Conservation (phyloP, 2,329 filamentous ascomycete species). For the Aureobasidium uvarum region DNA sequence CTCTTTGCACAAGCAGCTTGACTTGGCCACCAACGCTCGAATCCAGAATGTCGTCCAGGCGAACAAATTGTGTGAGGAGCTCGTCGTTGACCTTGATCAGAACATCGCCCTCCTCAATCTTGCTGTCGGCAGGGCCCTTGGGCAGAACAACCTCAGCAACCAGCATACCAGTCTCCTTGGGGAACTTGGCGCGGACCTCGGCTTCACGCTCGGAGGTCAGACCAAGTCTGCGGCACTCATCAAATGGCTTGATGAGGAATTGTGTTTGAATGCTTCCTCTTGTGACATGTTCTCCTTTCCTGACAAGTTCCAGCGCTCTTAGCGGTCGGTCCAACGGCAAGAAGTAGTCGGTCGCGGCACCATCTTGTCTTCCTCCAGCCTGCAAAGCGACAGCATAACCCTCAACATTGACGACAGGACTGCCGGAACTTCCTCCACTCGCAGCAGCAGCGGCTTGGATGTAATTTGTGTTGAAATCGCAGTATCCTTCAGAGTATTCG, state of each 20-base stretch:
- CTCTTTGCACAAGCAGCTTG: constrained; percentile 78
- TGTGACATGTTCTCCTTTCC: constrained; percentile 69
- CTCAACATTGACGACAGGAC: constrained; percentile 94
- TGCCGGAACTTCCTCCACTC: constrained; percentile 96
- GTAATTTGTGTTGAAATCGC: constrained; percentile 95
- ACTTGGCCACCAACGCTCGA: constrained; percentile 78
- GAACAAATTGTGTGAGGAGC: constrained; percentile 88
- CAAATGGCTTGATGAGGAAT: constrained; percentile 95
- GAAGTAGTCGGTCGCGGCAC: constrained; percentile 97
- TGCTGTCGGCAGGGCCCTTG: constrained; percentile 79
- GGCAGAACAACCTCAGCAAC: constrained; percentile 94
- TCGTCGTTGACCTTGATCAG: constrained; percentile 91
- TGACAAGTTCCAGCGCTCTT: constrained; percentile 82
- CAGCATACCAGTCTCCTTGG: constrained; percentile 93
- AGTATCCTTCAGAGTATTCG: constrained; percentile 96
- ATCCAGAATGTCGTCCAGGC: constrained; percentile 87
- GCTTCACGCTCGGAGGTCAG: constrained; percentile 84
- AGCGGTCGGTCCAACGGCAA: constrained; percentile 87
- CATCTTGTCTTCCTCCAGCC: constrained; percentile 88
- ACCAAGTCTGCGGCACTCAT: constrained; percentile 89
- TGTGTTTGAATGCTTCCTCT: constrained; percentile 97
- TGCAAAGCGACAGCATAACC: constrained; percentile 89
- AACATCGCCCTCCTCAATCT: constrained; percentile 92
- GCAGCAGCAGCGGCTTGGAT: constrained; percentile 97
- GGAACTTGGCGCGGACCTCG: constrained; percentile 76